phyloP scores from a whole-genome alignment of 2,329 filamentous ascomycete species.

The Aspergillus fructus region DNA sequence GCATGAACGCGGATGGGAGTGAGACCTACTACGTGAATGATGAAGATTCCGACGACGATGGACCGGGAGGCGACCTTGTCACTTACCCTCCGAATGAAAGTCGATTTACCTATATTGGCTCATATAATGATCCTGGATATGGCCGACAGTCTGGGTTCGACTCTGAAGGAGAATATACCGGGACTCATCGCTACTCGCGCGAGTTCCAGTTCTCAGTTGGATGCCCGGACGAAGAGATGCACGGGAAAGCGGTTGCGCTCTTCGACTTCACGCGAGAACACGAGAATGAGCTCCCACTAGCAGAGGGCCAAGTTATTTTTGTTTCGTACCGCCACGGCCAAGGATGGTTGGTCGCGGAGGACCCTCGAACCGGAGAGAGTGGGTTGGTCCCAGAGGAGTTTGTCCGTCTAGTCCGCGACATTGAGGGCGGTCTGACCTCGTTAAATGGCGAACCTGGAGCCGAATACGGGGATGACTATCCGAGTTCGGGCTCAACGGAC shows the following conservation, averaged over 20 bases:
- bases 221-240: conserved; percentile 95
- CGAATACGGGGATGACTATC: conserved; percentile 49
- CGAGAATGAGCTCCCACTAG: conserved; percentile 88
- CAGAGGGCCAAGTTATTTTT: conserved; percentile 94
- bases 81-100: conserved; percentile 70
- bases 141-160: conserved; percentile 33
- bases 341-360: conserved; percentile 95
- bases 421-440: conserved; percentile 83
- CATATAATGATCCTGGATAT: conserved; percentile 41
- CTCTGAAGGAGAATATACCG: conserved; percentile 32
- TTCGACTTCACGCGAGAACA: conserved; percentile 96
- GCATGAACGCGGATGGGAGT: conserved; percentile 67
- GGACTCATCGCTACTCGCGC: conserved; percentile 71
- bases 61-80: conserved; percentile 75
- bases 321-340: conserved; percentile 95
- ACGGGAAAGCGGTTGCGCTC: conserved; percentile 90
- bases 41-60: conserved; percentile 61
- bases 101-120: conserved; percentile 52
- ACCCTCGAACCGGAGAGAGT: conserved; percentile 89
- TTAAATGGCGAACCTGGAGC: conserved; percentile 56
- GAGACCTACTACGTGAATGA: conserved; percentile 73
- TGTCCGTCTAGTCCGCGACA: conserved; percentile 85
- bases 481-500: conserved; percentile 55
- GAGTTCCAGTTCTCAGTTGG: conserved; percentile 96
- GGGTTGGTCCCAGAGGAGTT: conserved; percentile 96